Conservation (phyloP, 768 basidiomycete genomes). For the Grammothele lineata region DNA sequence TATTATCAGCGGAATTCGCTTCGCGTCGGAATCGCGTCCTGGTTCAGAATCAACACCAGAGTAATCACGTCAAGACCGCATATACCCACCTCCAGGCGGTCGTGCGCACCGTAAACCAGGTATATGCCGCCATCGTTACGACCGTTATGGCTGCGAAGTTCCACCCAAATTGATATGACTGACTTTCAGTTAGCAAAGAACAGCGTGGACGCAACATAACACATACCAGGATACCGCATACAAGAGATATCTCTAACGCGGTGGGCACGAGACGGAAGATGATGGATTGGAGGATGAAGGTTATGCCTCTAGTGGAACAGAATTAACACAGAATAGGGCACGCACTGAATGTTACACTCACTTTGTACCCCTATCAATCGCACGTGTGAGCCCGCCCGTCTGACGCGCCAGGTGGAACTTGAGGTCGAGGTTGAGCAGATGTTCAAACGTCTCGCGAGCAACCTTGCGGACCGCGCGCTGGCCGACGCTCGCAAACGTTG, state of each 20-base stretch:
- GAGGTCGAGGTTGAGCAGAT: slow-evolving; percentile 86
- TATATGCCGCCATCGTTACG: slow-evolving; percentile 82
- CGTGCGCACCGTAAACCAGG: slow-evolving; percentile 95
- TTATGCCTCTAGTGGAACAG: slow-evolving; percentile 71
- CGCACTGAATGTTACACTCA: too few relatives aligned
- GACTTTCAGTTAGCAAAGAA: background rate
- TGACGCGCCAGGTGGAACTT: slow-evolving; percentile 91
- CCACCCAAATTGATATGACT: slow-evolving; percentile 98
- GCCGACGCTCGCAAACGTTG: slow-evolving; percentile 93
- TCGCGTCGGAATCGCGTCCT: slow-evolving; percentile 92
- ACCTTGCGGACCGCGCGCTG: slow-evolving; percentile 93
- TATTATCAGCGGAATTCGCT: slow-evolving; percentile 96
- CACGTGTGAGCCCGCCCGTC: slow-evolving; percentile 92
- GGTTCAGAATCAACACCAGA: background rate
- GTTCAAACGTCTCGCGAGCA: slow-evolving; percentile 92
- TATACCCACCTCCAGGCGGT: slow-evolving; percentile 92
- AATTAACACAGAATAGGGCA: background rate
- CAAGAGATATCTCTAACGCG: slow-evolving; percentile 92
- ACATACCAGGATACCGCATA: slow-evolving; percentile 92
- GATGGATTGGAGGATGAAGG: slow-evolving; percentile 89
- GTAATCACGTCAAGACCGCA: background rate
- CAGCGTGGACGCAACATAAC: too few relatives aligned
- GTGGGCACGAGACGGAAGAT: slow-evolving; percentile 95
- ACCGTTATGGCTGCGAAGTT: slow-evolving; percentile 92
- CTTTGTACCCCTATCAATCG: slow-evolving; percentile 98